phyloP scores from a whole-genome alignment of 352 stramenopile species.

The Globisporangium irregulare region DNA sequence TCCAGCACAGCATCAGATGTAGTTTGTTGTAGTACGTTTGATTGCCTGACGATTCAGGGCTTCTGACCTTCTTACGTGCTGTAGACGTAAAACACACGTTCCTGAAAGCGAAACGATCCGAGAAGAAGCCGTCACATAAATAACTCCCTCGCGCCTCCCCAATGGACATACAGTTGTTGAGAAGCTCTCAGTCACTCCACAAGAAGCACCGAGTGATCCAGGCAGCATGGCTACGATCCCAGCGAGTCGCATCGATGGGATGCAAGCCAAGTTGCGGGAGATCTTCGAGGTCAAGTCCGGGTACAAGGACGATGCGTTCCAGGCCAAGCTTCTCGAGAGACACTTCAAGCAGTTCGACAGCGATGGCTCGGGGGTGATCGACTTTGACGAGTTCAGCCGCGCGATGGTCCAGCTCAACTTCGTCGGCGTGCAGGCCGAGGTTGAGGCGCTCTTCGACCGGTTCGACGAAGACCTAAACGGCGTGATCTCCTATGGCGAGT shows the following conservation, averaged over 20 bases:
- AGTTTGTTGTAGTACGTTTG: too few species aligned
- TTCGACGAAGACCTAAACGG: conserved; percentile 85
- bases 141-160: not conserved
- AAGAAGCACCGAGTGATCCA: conserved; percentile 32
- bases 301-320: conserved; percentile 53
- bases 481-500: conserved; percentile 74
- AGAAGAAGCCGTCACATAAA: not conserved
- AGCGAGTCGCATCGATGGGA: conserved; percentile 43
- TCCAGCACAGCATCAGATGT: too few species aligned
- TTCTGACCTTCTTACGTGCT: too few species aligned
- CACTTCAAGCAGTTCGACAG: conserved; percentile 81
- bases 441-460: conserved; percentile 85
- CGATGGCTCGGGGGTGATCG: conserved; percentile 64
- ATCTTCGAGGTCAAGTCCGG: conserved; percentile 75
- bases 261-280: conserved; percentile 52
- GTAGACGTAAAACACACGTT: too few species aligned
- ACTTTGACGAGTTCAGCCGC: conserved; percentile 87
- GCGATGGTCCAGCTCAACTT: conserved; percentile 88
- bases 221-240: conserved; percentile 26
- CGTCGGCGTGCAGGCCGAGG: conserved; percentile 81
- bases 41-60: too few species aligned
- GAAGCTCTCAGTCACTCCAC: not conserved
- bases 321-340: conserved; percentile 52
- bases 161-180: not conserved
- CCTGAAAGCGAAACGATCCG: not conserved